phyloP scores from a whole-genome alignment of 1,284 basidiomycete genomes.

The Ceratorhiza oryzae-sativae region DNA sequence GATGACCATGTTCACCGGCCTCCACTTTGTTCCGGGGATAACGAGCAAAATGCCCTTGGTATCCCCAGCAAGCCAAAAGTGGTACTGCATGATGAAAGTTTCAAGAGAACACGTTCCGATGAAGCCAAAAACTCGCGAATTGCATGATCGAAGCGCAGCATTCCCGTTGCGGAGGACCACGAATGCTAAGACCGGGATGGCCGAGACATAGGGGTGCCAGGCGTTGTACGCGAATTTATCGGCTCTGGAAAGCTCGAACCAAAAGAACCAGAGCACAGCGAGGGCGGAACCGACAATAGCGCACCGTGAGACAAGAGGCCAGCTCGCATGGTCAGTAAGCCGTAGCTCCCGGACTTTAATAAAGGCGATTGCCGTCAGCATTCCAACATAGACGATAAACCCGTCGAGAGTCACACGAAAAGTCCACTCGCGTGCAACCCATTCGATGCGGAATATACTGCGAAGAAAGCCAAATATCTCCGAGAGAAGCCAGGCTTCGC shows the following conservation, averaged over 20 bases:
- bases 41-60: conserved; percentile 84
- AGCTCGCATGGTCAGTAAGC: conserved; percentile 72
- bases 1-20: conserved; percentile 76
- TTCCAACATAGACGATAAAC: conserved; percentile 86
- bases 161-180: conserved; percentile 78
- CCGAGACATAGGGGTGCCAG: conserved; percentile 85
- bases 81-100: conserved; percentile 88
- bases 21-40: conserved; percentile 74
- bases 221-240: conserved; percentile 84
- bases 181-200: conserved; percentile 79
- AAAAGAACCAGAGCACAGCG: conserved; percentile 77
- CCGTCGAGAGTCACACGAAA: conserved; percentile 88
- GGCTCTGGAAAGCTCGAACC: conserved; percentile 76
- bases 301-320: conserved; percentile 62
- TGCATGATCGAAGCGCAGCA: conserved; percentile 69
- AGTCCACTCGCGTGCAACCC: conserved; percentile 84
- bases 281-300: conserved; percentile 60
- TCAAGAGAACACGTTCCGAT: conserved; percentile 84
- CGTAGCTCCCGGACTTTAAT: conserved; percentile 79
- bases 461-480: conserved; percentile 69
- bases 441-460: conserved; percentile 72
- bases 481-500: conserved; percentile 67
- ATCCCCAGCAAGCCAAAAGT: conserved; percentile 87
- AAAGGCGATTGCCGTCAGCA: conserved; percentile 75
- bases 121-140: conserved; percentile 75